Percentiles rank a stretch among this genome's conserved stretches.
phyloP scores from a whole-genome alignment of 2,329 filamentous ascomycete species.

The Aphanoascus verrucosus region DNA sequence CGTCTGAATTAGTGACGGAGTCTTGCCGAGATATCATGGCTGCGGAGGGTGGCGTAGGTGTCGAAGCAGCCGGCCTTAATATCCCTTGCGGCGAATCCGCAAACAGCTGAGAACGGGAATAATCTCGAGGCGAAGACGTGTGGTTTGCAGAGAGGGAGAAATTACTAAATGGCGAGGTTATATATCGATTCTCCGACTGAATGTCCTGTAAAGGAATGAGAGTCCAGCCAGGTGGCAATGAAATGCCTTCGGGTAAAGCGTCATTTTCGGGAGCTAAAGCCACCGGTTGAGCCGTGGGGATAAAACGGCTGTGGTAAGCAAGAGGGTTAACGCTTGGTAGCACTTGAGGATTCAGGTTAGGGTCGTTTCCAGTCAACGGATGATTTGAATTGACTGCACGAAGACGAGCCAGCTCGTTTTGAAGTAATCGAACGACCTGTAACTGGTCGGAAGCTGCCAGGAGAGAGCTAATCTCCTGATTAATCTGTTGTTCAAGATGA shows the following conservation, averaged over 20 bases:
- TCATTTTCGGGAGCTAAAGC: constrained; percentile 35
- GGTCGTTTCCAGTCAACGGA: not conserved
- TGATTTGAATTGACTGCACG: constrained; percentile 38
- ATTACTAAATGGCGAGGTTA: not conserved
- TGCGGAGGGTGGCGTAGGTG: not conserved
- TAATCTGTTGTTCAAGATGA: constrained; percentile 57
- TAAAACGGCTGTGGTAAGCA: constrained; percentile 18
- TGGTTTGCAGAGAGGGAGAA: not conserved
- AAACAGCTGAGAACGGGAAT: not conserved
- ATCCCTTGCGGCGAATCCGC: not conserved
- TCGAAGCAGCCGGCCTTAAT: not conserved
- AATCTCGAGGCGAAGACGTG: not conserved
- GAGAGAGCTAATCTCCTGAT: constrained; percentile 54
- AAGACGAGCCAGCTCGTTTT: constrained; percentile 56
- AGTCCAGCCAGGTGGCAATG: constrained; percentile 44
- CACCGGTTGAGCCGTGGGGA: constrained; percentile 23
- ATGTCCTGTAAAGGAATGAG: constrained; percentile 36
- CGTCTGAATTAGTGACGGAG: not conserved
- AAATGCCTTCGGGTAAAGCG: constrained; percentile 42
- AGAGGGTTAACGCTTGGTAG: not conserved
- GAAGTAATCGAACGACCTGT: constrained; percentile 54
- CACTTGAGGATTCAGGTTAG: not conserved
- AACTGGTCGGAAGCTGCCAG: constrained; percentile 57
- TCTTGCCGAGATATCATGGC: not conserved
- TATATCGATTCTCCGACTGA: constrained; percentile 3